phyloP scores from a whole-genome alignment of 306 rosid species.

The Quercus gilva region DNA sequence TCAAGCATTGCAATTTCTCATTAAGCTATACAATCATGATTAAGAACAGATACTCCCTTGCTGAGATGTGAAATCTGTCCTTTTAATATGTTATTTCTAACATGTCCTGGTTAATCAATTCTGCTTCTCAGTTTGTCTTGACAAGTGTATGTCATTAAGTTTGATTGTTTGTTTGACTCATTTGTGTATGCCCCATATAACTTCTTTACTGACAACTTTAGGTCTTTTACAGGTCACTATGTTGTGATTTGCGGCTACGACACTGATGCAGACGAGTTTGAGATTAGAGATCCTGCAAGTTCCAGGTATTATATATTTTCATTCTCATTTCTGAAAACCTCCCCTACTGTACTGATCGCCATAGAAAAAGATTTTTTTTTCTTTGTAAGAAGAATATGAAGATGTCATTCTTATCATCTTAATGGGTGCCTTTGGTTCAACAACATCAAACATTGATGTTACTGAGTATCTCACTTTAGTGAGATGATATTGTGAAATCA shows the following conservation, averaged over 20 bases:
- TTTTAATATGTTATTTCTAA: not conserved
- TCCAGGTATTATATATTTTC: constrained; percentile 48
- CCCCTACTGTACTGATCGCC: not conserved
- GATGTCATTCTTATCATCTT: not conserved
- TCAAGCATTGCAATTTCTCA: not conserved
- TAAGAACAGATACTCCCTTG: not conserved
- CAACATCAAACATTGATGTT: not conserved
- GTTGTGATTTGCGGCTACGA: constrained; percentile 92
- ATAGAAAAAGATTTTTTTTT: too few relatives aligned
- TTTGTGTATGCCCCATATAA: not conserved
- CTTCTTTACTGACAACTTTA: constrained; percentile 7
- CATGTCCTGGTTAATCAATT: not conserved
- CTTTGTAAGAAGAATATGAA: not conserved
- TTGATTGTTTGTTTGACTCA: not conserved
- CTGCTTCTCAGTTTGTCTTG: not conserved
- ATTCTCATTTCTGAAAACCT: not conserved
- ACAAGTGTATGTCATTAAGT: too few relatives aligned
- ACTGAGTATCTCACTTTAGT: not conserved
- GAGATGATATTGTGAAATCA: not conserved
- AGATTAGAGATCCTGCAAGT: constrained; percentile 96
- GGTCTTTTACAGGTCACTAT: constrained; percentile 71
- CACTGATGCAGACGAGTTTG: constrained; percentile 81
- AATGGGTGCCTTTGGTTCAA: not conserved
- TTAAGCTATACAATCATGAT: not conserved
- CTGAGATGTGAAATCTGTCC: not conserved